Evolutionary conservation across 108 stramenopile genomes (phyloP), one percentile per base, ranked within the genome.

Genomic region (Schizochytrium sp.): DNA sequence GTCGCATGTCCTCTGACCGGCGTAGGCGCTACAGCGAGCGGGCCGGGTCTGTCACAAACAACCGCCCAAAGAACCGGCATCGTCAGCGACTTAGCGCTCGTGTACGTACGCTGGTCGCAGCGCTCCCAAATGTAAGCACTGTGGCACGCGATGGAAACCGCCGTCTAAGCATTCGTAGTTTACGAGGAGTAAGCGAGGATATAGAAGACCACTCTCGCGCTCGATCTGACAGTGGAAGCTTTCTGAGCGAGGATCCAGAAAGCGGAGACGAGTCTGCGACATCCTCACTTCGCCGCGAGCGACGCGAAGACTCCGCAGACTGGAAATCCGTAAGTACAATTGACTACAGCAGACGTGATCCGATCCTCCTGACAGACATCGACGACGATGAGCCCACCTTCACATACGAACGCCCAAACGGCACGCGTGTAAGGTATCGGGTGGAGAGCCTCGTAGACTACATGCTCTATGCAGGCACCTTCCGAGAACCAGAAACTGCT

Each of bases 371-470:
- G n/a, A 53, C 73, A 19, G 49, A 47, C 4, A 83, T 83, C 40
- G 40, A 19, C 13, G 49, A 47, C 13, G 73, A 83, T 19, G 73
- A 83, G 45, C 73, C 73, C 4, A 83, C 73, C 28, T 83, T 83
- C 73, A 53, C 19, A 0, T 83, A 83, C 73, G 73, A 53, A 50
- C 73, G 73, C 5, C 73, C 73, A 42, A 83, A 83, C 50, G 73
- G 73, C 50, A 83, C 73, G 46, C 73, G 50, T n/a, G 73, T 83
- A 4, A 19, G 46, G 28, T 83, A 83, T 50, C 17, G 73, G 73
- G 73, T 83, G 7, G 73, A 83, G 73, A 53, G 49, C 50, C 50
- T 83, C 49, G 50, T 83, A 46, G 73, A 83, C 50, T 83, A 83
- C 73, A 15, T 83, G 73, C 73, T 83, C 73, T 83, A 53, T 50